Base-by-base conservation (phyloP, 106 monocot genomes). In the Allium fistulosum region DNA sequence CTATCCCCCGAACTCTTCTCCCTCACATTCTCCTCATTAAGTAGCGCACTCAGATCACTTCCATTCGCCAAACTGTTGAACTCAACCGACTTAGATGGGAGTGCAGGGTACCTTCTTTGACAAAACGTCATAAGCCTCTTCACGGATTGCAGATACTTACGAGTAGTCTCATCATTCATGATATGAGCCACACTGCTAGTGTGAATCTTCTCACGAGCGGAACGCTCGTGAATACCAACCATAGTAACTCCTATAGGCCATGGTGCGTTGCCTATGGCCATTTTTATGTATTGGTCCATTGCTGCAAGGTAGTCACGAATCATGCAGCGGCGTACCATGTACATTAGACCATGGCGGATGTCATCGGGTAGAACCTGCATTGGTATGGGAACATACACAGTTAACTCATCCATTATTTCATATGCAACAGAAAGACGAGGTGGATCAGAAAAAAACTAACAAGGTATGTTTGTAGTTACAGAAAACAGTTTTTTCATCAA, bases 211-310 rank as follows among this genome's bases (percentile, higher is more conserved):
- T 96, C 96, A 10, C 96, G 91, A 8, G 96, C 96, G 7, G 96
- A 96, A 45, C 96, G 83, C 82, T 96, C 96, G 58, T 96, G 96
- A 73, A 96, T 96, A 22, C 96, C 96, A 77, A 96, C 96, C 96
- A 96, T 96, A 66, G 96, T 96, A 13, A 96, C 96, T 47, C 96
- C 96, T 26, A 96, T 96, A 10, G 96, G 96, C 96, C 96, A 96
- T 3, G 96, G 96, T 22, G 92, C 96, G 64, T 96, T 96, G 0
- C 96, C 96, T 11, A 96, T 96, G 51, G 96, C 91, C 76, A 89
- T 37, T 78, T 88, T 88, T 57, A 96, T 96, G 76, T 96, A 96
- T 66, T 92, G 96, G 68, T 96, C 96, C 96, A 96, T 96, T 22
- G 96, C 96, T 11, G 96, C 96, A 17, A 96, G 53, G 66, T 96